Evolutionary conservation across 148 eudicot genomes (phyloP), one percentile per base, ranked within the genome.

Genomic region (Fagopyrum tataricum): DNA sequence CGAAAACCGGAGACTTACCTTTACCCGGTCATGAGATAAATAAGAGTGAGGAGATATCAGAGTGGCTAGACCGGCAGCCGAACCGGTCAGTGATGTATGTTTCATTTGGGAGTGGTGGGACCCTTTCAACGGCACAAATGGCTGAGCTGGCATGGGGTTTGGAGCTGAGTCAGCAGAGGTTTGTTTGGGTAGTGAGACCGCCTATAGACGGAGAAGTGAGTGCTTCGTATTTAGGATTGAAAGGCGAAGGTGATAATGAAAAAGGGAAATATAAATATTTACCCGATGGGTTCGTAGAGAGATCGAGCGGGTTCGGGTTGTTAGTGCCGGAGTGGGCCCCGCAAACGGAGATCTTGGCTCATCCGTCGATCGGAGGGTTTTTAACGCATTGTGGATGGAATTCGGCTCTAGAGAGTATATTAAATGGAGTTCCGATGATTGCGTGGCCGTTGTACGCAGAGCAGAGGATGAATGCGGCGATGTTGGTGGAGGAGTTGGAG

Each of bases 31-130:
- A 31, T 31, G 37, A 31, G 37, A 31, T 31, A 31, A 31, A 31
- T 31, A 7, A 52, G 21, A 5, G 56, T 20, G 5, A 52, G 20
- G 56, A 52, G 56, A 11, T 72, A 17, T 24, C 39, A n/a, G 61
- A 53, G 61, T 85, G 88, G 88, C 80, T 82, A 7, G 76, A 82
- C 24, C 44, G 70, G 2, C 85, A 78, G 49, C 72, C 79, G 15
- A 20, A 58, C 21, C 37, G 48, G 52, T 84, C 87, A 0, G 85
- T 84, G 9, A 12, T 86, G 17, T 84, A 80, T 44, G 74, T 82
- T 1, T 79, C 87, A 77, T 84, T 86, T 23, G 89, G 89, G 24
- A 83, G 82, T 66, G 78, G 89, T 24, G 85, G 86, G 26, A 76
- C 80, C 21, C 59, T 86, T 44, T 79, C 87, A 21, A 78, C 24